Conservation (phyloP, 495 filamentous ascomycete genomes). For the Aspergillus bridgeri region DNA sequence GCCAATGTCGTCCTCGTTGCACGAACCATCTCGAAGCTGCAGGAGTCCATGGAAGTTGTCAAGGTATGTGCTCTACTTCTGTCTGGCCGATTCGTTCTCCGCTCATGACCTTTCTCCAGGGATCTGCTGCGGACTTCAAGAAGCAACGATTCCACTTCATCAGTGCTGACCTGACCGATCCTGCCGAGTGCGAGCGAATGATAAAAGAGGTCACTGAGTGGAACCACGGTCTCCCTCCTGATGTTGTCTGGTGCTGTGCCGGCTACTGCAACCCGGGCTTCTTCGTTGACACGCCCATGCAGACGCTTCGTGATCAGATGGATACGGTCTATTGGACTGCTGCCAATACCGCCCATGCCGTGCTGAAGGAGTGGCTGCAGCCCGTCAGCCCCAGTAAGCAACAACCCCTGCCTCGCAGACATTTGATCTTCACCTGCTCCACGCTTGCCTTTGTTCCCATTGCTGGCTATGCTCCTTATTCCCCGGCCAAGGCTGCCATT, state of each 20-base stretch:
- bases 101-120: conserved; percentile 34
- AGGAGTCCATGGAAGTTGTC: conserved; percentile 64
- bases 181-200: conserved; percentile 62
- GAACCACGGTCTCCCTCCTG: conserved; percentile 71
- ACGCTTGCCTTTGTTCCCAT: conserved; percentile 71
- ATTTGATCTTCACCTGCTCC: conserved; percentile 86
- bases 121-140: conserved; percentile 53
- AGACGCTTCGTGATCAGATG: conserved; percentile 72
- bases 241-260: conserved; percentile 91
- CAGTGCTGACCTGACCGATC: conserved; percentile 73
- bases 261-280: conserved; percentile 71
- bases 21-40: conserved; percentile 71
- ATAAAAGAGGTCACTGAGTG: conserved; percentile 74
- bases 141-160: conserved; percentile 80
- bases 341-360: conserved; percentile 78
- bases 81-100: neutral
- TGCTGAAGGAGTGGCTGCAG: conserved; percentile 46
- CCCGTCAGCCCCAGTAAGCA: conserved; percentile 33
- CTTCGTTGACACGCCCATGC: conserved; percentile 69
- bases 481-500: conserved; percentile 81
- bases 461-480: conserved; percentile 82
- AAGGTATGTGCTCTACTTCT: conserved; percentile 39
- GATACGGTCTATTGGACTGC: conserved; percentile 87
- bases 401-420: conserved; percentile 49
- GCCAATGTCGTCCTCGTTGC: conserved; percentile 85